phyloP scores from a whole-genome alignment of 768 basidiomycete genomes.

The Lactarius trivialis region DNA sequence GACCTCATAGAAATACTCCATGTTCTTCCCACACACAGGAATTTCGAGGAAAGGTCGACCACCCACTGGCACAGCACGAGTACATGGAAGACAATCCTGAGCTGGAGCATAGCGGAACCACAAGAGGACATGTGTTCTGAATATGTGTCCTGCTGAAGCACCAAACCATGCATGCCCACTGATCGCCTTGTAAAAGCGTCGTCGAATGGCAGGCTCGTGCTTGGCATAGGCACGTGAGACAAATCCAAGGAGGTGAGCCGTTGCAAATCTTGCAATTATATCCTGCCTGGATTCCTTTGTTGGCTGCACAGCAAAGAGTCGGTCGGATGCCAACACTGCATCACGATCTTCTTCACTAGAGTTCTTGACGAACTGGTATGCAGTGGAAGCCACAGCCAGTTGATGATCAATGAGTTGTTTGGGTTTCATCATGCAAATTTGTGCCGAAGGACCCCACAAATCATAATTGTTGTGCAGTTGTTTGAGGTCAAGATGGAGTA shows the following conservation, averaged over 20 bases:
- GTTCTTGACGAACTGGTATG: not conserved
- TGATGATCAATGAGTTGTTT: not conserved
- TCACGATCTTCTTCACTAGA: too few species aligned
- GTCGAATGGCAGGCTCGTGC: not conserved
- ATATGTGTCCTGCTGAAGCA: not conserved
- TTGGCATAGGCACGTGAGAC: not conserved
- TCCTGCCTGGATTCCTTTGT: not conserved
- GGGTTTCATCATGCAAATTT: not conserved
- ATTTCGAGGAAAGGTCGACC: not conserved
- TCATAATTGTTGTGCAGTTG: not conserved
- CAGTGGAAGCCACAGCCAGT: too few species aligned
- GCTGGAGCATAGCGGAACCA: not conserved
- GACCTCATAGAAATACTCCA: too few species aligned
- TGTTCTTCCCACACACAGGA: not conserved
- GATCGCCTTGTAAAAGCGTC: not conserved
- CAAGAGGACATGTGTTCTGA: not conserved
- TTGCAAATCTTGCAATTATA: not conserved
- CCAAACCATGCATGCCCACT: not conserved
- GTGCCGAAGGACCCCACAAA: not conserved
- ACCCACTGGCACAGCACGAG: not conserved
- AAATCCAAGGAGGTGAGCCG: not conserved
- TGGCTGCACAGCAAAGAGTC: not conserved
- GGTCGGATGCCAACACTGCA: not conserved
- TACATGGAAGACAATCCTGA: not conserved
- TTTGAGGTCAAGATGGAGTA: not conserved